A percentile compares a stretch with the other conserved stretches of the same genome.
Conservation (phyloP, 1,139 yeast genomes). For the Yamadazyma siamensis region DNA sequence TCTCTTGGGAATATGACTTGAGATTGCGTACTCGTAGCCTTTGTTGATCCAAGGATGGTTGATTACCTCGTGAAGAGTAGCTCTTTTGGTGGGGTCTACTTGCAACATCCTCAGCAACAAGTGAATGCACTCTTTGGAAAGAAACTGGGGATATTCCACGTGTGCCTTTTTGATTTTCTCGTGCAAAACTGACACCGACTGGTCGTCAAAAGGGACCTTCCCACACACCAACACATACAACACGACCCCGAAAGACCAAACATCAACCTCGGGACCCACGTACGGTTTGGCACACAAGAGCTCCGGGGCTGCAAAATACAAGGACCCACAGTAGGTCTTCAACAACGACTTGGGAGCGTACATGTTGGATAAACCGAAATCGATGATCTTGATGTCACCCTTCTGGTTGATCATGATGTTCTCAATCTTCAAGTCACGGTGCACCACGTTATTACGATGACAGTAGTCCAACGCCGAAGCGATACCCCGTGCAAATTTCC, state of each 20-base stretch:
- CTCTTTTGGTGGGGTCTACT: slow-evolving; percentile 81
- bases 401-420: slow-evolving; percentile 90
- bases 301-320: slow-evolving; percentile 98
- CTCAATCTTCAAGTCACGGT: slow-evolving; percentile 94
- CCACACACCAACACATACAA: slow-evolving; percentile 94
- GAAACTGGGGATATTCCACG: slow-evolving; percentile 85
- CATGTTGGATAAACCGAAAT: slow-evolving; percentile 90
- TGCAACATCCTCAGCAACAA: slow-evolving; percentile 86
- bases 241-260: slow-evolving; percentile 98
- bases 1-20: slow-evolving; percentile 72
- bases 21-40: slow-evolving; percentile 76
- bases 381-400: slow-evolving; percentile 94
- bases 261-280: slow-evolving; percentile 94
- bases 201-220: slow-evolving; percentile 97
- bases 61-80: slow-evolving; percentile 72
- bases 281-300: slow-evolving; percentile 89
- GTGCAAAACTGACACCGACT: slow-evolving; percentile 86
- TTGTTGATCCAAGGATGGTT: slow-evolving; percentile 94
- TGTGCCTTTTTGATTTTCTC: slow-evolving; percentile 91
- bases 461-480: slow-evolving; percentile 93
- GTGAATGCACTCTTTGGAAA: slow-evolving; percentile 81
- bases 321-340: slow-evolving; percentile 94
- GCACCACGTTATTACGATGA: slow-evolving; percentile 91
- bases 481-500: slow-evolving; percentile 94
- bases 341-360: slow-evolving; percentile 69